Evolutionary conservation across 2,329 filamentous ascomycete genomes (phyloP).

Genomic region (Plectosphaerella sp.): DNA sequence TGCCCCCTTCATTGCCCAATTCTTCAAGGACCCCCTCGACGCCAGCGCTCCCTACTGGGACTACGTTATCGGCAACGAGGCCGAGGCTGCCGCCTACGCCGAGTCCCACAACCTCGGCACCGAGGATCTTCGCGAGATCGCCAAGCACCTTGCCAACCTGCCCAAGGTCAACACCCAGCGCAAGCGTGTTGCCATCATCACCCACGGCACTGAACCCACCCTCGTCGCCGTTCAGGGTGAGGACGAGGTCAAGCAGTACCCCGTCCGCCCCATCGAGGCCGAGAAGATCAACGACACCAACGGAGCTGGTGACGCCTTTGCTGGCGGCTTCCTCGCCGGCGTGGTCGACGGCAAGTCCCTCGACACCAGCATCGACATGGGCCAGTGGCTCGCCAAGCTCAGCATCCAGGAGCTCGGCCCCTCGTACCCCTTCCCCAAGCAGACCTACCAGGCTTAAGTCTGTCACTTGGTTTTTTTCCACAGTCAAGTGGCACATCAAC

Average conservation of each 20-base stretch:
- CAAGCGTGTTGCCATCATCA: slow-evolving; percentile 84
- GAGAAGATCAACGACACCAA: slow-evolving; percentile 91
- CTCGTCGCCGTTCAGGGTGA: slow-evolving; percentile 74
- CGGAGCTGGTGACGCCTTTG: slow-evolving; percentile 94
- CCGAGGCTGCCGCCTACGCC: slow-evolving; percentile 84
- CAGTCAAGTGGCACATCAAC: no score
- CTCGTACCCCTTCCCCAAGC: slow-evolving; percentile 86
- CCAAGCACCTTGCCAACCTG: slow-evolving; percentile 76
- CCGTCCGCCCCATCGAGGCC: slow-evolving; percentile 73
- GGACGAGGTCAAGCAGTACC: slow-evolving; percentile 68
- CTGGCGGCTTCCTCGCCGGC: slow-evolving; percentile 88
- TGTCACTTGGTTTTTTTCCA: no score
- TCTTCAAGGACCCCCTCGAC: slow-evolving; percentile 96
- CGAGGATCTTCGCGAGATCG: slow-evolving; percentile 79
- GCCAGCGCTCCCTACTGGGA: slow-evolving; percentile 87
- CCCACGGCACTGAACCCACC: slow-evolving; percentile 89
- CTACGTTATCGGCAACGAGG: slow-evolving; percentile 95
- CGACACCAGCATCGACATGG: slow-evolving; percentile 78
- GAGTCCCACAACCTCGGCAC: slow-evolving; percentile 72
- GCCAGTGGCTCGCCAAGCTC: slow-evolving; percentile 91
- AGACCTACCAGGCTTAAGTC: slow-evolving; percentile 55
- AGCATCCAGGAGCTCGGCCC: slow-evolving; percentile 95
- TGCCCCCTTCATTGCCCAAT: slow-evolving; percentile 91
- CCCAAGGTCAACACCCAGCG: slow-evolving; percentile 89
- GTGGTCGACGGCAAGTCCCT: slow-evolving; percentile 80